A percentile compares a stretch with the other conserved stretches of the same genome.
phyloP scores from a whole-genome alignment of 176 grass and related monocot genomes.

The Canna indica region DNA sequence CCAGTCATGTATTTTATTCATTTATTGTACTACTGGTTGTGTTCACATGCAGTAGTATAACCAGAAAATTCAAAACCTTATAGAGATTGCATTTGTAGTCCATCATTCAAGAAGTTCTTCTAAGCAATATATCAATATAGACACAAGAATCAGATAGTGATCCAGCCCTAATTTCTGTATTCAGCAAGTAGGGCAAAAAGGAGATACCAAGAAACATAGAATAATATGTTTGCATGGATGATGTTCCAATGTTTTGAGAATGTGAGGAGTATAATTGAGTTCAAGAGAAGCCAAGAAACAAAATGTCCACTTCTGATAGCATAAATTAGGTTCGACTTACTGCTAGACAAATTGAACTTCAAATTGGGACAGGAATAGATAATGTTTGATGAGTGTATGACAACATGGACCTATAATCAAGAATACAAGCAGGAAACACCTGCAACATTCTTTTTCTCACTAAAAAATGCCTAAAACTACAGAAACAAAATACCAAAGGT shows the following conservation, averaged over 20 bases:
- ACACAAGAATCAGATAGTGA: background rate
- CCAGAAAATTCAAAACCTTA: background rate
- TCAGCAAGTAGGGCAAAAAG: background rate
- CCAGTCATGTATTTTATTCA: background rate
- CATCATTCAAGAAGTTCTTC: background rate
- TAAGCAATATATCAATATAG: background rate
- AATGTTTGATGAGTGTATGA: too few relatives aligned
- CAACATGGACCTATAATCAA: too few relatives aligned
- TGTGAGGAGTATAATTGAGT: too few relatives aligned
- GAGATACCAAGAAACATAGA: background rate
- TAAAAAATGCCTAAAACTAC: background rate
- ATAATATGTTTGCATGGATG: background rate
- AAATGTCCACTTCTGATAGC: background rate
- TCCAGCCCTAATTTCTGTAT: background rate
- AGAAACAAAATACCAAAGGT: background rate
- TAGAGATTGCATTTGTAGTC: background rate
- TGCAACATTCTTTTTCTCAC: background rate
- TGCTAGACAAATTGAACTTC: too few relatives aligned
- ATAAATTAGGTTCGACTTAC: background rate
- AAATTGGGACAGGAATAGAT: too few relatives aligned
- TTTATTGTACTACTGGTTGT: too few relatives aligned
- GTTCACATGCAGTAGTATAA: background rate
- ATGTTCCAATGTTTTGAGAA: background rate
- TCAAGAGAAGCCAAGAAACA: background rate
- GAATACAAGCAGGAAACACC: background rate